Base-by-base conservation (phyloP, 768 basidiomycete genomes). In the Tremella yokohamensis region DNA sequence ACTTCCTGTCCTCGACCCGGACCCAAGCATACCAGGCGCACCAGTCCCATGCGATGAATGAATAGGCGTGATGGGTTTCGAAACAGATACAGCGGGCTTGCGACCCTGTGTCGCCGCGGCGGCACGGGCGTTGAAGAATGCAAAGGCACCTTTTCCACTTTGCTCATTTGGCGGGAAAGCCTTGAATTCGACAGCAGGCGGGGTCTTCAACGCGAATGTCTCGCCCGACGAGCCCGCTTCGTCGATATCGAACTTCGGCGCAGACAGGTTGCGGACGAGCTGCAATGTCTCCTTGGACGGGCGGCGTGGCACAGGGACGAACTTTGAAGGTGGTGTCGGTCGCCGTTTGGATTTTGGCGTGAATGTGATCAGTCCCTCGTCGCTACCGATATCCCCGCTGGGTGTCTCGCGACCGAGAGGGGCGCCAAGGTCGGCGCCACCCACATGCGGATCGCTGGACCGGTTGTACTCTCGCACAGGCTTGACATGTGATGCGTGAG, bases 301-400 rank as follows among this genome's bases (percentile, higher is more conserved):
- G 49, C 67, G 20, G 20, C 70, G 56, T 20, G 70, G 54, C 16
- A 70, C 64, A 40, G 69, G 73, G 26, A 51, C 50, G 57, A 69
- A 65, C 42, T 55, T 56, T 19, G 58, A 60, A 29, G 72, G 63
- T 3, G 61, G 64, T 19, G 57, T 55, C 20, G 45, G 63, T 44
- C 61, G 68, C 50, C 61, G 55, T 54, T 61, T 74, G 56, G 57
- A 64, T 72, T 82, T 84, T 18, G 88, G 82, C 34, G 86, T 80
- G 73, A 91, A 87, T 25, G 84, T 87, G 65, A 91, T 84, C 47
- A 83, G 80, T 58, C 87, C 87, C 56, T 87, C 86, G 58, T 76
- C 75, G 26, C 59, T 54, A 11, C 29, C 29, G 29, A 34, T 34
- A 18, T 76, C 75, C 82, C 83, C 11, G 81, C 82, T 76, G 42